Percentiles rank a stretch among this genome's conserved stretches.
phyloP scores from a whole-genome alignment of 1,284 basidiomycete species.

The Moesziomyces parantarcticus region DNA sequence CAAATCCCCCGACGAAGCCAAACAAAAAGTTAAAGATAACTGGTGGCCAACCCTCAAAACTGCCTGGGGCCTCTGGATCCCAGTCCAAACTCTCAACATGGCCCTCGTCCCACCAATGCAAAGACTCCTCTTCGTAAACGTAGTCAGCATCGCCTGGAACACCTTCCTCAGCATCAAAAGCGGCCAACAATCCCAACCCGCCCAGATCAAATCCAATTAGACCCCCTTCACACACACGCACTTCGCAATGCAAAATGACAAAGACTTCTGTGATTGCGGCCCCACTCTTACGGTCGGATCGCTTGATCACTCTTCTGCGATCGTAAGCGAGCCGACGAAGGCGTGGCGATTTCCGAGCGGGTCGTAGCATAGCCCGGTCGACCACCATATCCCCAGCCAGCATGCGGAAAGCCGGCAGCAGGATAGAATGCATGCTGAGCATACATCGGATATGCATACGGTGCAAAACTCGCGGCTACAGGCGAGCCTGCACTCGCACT shows the following conservation, averaged over 20 bases:
- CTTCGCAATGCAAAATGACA: no score
- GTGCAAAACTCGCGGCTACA: background rate
- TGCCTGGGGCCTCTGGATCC: slow-evolving; percentile 57
- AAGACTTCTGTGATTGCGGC: no score
- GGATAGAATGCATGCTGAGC: no score
- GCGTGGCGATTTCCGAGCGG: no score
- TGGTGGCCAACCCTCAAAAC: slow-evolving; percentile 59
- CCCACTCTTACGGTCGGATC: no score
- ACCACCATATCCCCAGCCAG: no score
- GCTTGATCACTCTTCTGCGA: no score
- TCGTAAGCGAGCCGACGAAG: no score
- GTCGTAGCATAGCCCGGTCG: no score
- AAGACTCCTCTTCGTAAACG: slow-evolving; percentile 58
- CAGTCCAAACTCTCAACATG: slow-evolving; percentile 60
- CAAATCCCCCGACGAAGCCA: slow-evolving; percentile 21
- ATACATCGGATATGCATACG: slow-evolving; percentile 3
- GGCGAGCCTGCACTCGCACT: background rate
- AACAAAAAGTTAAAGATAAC: slow-evolving; percentile 44
- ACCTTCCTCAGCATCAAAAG: slow-evolving; percentile 54
- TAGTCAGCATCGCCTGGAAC: slow-evolving; percentile 57
- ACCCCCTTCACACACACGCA: no score
- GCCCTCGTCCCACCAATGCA: slow-evolving; percentile 43
- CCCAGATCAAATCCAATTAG: no score
- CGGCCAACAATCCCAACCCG: background rate
- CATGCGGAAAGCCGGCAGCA: no score